These are phyloP conservation scores for Phylloporus sp. DNA, from an alignment of 768 basidiomycete species.

Conservation along the genomic window DNA sequence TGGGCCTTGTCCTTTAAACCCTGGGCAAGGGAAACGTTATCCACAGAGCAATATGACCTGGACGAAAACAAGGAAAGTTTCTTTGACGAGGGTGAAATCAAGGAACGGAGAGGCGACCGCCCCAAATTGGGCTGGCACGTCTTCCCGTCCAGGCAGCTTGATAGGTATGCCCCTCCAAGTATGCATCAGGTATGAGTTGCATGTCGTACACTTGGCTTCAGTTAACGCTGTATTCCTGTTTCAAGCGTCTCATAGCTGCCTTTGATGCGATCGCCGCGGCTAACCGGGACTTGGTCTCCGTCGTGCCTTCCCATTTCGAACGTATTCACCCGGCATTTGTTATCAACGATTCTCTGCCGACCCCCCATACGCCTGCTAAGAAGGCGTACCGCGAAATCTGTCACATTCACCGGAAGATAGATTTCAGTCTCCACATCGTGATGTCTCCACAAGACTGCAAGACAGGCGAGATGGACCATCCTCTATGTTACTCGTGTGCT, in stretches of 20 bases:
- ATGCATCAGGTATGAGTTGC: neutral
- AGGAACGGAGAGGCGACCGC: constrained; percentile 1
- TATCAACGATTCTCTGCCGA: neutral
- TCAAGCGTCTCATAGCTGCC: neutral
- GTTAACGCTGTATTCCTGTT: neutral
- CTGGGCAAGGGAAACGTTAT: neutral
- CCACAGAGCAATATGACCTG: neutral
- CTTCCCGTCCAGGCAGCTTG: constrained; percentile 6
- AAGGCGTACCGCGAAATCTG: neutral
- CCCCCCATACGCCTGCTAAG: neutral
- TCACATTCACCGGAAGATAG: neutral
- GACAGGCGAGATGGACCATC: neutral
- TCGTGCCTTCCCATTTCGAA: constrained; percentile 1
- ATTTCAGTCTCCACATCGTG: neutral
- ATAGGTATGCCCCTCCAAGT: neutral
- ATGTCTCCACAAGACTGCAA: constrained; percentile 1
- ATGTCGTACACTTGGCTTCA: neutral
- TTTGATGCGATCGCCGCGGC: neutral
- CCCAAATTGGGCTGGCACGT: constrained; percentile 3
- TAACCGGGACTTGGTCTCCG: neutral
- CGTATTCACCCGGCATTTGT: constrained; percentile 1
- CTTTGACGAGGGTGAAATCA: neutral
- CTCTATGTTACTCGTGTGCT: neutral
- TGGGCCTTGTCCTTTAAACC: neutral
- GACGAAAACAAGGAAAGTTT: neutral